Base-by-base conservation (phyloP, 306 rosid species). In the Potentilla sterilis region DNA sequence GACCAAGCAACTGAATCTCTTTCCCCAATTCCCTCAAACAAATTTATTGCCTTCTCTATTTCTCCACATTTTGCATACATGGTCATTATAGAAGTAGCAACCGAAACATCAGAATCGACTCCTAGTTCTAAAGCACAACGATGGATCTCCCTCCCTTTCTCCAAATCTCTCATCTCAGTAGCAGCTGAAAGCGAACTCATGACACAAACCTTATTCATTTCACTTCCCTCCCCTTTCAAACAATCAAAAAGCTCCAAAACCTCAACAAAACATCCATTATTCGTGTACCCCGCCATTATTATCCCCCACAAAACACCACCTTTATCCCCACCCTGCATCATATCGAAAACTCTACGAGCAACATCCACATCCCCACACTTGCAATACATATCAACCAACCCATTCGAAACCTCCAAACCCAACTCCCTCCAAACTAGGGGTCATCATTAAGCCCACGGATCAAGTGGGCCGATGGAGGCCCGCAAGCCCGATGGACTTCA, bases 31-130 rank as follows among this genome's bases (percentile, higher is more conserved):
- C 79, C 74, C 71, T 55, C 32, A 70, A 91, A 89, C 62, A 87
- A 68, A n/a, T 83, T 75, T 80, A 69, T 84, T 46, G 91, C 92
- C 74, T 75, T 81, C 70, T 67, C 85, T 76, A 87, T 66, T 69
- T 87, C 91, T 10, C 89, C 94, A 34, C 94, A 89, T 74, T 85
- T 91, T 14, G 73, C 87, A 83, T 87, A 86, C 97, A 91, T 86
- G 77, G 87, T 80, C 57, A 86, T 75, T 47, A 86, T 51, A 74
- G 91, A 84, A 72, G 94, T 87, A 79, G 88, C 82, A 49, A 91
- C 81, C 49, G 59, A 43, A 48, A 87, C 80, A 81, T 89, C 87
- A 63, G 83, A 84, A 76, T 81, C 67, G 1, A 86, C 2, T 63
- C 86, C 85, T 41, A 59, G 75, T 58, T 73, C 83, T 42, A 72